These are phyloP conservation scores for Neobulgaria alba DNA, from an alignment of 2,329 filamentous ascomycete species.

Conservation along the genomic window DNA sequence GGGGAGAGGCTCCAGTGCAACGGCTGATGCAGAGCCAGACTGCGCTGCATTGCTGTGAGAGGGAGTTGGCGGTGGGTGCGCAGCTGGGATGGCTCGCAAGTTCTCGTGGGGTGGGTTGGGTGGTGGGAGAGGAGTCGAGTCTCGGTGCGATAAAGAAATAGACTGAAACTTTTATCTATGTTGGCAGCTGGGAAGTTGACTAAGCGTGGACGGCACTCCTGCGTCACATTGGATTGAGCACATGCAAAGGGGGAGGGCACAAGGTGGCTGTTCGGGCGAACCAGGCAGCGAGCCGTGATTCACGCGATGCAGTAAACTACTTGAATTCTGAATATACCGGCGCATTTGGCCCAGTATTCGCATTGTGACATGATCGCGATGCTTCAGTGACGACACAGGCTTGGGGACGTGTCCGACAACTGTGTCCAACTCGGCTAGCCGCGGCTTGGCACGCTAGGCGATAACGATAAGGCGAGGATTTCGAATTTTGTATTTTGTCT, in stretches of 20 bases:
- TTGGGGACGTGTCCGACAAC: background rate
- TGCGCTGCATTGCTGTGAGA: background rate
- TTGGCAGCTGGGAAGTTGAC: too few relatives aligned
- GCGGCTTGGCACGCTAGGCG: constrained; percentile 1
- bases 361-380: constrained; percentile 1
- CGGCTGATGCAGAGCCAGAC: background rate
- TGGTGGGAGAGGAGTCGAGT: background rate
- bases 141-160: too few relatives aligned
- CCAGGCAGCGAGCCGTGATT: too few relatives aligned
- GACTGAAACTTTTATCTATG: too few relatives aligned
- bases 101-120: background rate
- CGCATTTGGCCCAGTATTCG: too few relatives aligned
- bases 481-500: background rate
- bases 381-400: background rate
- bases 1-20: background rate
- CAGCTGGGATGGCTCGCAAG: background rate
- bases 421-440: too few relatives aligned
- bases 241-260: too few relatives aligned
- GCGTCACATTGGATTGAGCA: too few relatives aligned
- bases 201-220: too few relatives aligned
- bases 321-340: too few relatives aligned
- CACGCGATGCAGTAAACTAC: too few relatives aligned
- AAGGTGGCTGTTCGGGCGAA: too few relatives aligned
- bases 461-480: constrained; percentile 8
- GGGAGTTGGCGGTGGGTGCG: background rate